These are phyloP conservation scores for Candida khao-thaluensis DNA, from an alignment of 805 yeast genomes.

Conservation along the genomic window DNA sequence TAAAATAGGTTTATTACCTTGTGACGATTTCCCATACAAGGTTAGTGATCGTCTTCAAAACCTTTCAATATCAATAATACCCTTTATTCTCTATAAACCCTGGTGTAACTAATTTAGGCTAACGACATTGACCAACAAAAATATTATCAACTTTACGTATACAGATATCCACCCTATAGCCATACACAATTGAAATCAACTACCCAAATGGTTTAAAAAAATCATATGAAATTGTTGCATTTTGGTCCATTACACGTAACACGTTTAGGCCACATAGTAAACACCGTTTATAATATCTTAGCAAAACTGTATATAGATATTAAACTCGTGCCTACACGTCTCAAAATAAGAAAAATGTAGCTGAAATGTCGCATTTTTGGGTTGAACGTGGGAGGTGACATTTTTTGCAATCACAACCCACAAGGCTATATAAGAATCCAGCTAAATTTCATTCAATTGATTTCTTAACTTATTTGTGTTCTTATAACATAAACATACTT, in stretches of 20 bases:
- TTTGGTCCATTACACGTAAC: background rate
- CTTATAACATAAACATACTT: too few relatives aligned
- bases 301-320: conserved; percentile 1
- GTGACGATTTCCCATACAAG: background rate
- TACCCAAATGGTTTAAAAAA: too few relatives aligned
- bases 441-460: conserved; percentile 1
- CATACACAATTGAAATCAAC: too few relatives aligned
- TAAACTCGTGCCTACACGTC: conserved; percentile 4
- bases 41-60: too few relatives aligned
- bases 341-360: conserved; percentile 3
- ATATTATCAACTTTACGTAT: too few relatives aligned
- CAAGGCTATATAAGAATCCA: conserved; percentile 2
- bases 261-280: conserved; percentile 2
- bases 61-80: too few relatives aligned
- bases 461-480: too few relatives aligned
- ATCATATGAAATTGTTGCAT: too few relatives aligned
- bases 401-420: conserved; percentile 6
- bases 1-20: conserved; percentile 1
- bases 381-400: conserved; percentile 7
- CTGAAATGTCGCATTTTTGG: conserved; percentile 4
- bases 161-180: too few relatives aligned
- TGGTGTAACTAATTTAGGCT: too few relatives aligned
- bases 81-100: too few relatives aligned
- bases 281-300: background rate
- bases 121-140: conserved; percentile 5